phyloP scores from a whole-genome alignment of 208 protist species.

The Leishmania major region DNA sequence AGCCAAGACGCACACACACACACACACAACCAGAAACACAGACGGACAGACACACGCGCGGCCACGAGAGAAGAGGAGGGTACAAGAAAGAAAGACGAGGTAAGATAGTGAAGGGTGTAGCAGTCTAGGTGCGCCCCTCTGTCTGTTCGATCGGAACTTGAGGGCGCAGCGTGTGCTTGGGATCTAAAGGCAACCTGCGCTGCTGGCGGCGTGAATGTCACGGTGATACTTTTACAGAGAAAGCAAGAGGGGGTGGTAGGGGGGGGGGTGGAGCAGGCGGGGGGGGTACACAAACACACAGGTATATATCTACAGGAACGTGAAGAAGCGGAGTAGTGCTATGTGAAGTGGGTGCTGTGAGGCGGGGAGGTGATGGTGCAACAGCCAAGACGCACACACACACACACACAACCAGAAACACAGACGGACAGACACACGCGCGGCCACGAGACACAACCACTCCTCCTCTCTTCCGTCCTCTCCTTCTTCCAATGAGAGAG shows the following conservation, averaged over 20 bases:
- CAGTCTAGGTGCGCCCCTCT: no score
- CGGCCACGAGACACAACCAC: no score
- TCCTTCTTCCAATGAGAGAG: not conserved
- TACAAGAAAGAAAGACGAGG: not conserved
- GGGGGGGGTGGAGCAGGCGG: not conserved
- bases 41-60: not conserved
- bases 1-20: not conserved
- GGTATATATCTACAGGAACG: no score
- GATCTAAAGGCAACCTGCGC: not conserved
- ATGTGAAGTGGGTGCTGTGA: no score
- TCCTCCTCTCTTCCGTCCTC: no score
- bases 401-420: slow-evolving; percentile 4
- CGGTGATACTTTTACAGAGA: not conserved
- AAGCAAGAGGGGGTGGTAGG: no score
- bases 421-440: not conserved
- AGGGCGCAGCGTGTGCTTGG: not conserved
- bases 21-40: not conserved
- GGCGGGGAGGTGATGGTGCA: not conserved
- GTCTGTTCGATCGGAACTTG: not conserved
- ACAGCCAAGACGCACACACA: slow-evolving; percentile 6
- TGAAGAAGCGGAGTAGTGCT: no score
- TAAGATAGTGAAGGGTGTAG: not conserved
- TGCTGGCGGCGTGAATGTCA: not conserved
- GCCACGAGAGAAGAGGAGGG: not conserved
- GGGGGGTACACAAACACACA: not conserved